Conservation (phyloP, 2,329 filamentous ascomycete genomes). For the Penicillium sp. region DNA sequence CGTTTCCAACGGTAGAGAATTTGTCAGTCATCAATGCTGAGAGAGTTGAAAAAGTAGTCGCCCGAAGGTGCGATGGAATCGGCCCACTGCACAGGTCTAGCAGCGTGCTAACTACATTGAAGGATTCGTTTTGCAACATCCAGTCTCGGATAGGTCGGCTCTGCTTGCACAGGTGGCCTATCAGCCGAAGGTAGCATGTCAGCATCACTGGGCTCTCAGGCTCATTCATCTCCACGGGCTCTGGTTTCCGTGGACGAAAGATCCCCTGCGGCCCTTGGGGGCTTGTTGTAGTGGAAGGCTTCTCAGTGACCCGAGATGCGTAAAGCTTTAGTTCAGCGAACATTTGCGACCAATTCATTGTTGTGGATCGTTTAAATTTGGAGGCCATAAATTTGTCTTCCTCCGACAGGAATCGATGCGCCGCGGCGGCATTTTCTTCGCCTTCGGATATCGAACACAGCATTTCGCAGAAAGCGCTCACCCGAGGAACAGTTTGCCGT, state of each 20-base stretch:
- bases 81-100: constrained; percentile 75
- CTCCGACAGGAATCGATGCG: constrained; percentile 86
- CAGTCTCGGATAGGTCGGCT: constrained; percentile 71
- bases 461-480: constrained; percentile 96
- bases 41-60: constrained; percentile 78
- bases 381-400: constrained; percentile 71
- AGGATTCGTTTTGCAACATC: constrained; percentile 65
- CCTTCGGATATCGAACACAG: constrained; percentile 82
- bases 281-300: constrained; percentile 50
- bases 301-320: constrained; percentile 72
- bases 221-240: constrained; percentile 72
- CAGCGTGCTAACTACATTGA: constrained; percentile 70
- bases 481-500: constrained; percentile 89
- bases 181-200: constrained; percentile 85
- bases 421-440: constrained; percentile 75
- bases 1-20: constrained; percentile 61
- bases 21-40: constrained; percentile 75
- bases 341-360: constrained; percentile 89
- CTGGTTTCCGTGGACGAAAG: constrained; percentile 60
- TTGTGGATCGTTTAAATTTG: constrained; percentile 77
- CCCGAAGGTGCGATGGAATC: constrained; percentile 73
- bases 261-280: constrained; percentile 56
- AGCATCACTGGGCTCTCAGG: constrained; percentile 96
- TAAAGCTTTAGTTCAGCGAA: constrained; percentile 87
- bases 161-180: constrained; percentile 75